Evolutionary conservation across 495 filamentous ascomycete genomes (phyloP).

Genomic region (Neurospora pannonica): DNA sequence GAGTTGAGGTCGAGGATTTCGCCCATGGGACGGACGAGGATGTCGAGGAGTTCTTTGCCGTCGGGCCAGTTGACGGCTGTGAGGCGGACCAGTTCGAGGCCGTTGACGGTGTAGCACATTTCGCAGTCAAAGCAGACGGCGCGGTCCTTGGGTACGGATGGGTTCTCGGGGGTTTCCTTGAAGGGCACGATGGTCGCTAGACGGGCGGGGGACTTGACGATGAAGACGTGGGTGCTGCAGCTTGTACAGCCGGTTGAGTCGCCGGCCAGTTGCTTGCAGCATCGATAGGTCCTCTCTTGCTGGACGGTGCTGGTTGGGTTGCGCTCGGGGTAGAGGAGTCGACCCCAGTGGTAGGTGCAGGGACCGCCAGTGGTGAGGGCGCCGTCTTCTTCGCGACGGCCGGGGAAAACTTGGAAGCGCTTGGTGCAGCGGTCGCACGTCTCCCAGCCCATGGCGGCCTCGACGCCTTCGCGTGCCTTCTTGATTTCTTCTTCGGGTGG

Average conservation of each 20-base stretch:
- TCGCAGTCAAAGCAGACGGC: slow-evolving; percentile 87
- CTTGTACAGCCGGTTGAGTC: slow-evolving; percentile 62
- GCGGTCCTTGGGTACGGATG: slow-evolving; percentile 27
- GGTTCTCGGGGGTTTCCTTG: slow-evolving; percentile 58
- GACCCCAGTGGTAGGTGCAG: slow-evolving; percentile 72
- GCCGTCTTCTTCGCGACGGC: slow-evolving; percentile 71
- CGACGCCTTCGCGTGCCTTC: slow-evolving; percentile 52
- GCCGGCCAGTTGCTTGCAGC: slow-evolving; percentile 66
- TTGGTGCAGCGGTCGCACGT: slow-evolving; percentile 75
- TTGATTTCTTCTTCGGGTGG: slow-evolving; percentile 44
- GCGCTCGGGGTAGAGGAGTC: slow-evolving; percentile 42
- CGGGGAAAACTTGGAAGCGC: slow-evolving; percentile 89
- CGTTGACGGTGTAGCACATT: slow-evolving; percentile 87
- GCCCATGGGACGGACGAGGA: slow-evolving; percentile 76
- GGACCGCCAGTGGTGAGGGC: slow-evolving; percentile 62
- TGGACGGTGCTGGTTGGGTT: slow-evolving; percentile 23
- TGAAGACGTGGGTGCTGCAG: slow-evolving; percentile 74
- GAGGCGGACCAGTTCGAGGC: slow-evolving; percentile 79
- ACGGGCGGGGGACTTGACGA: slow-evolving; percentile 62
- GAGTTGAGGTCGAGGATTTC: slow-evolving; percentile 85
- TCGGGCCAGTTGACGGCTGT: slow-evolving; percentile 81
- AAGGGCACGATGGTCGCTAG: slow-evolving; percentile 75
- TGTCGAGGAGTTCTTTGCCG: slow-evolving; percentile 65
- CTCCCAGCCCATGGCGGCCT: slow-evolving; percentile 66
- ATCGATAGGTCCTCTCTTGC: slow-evolving; percentile 55